A percentile compares a stretch with the other conserved stretches of the same genome.
Evolutionary conservation across 2,329 filamentous ascomycete species (phyloP).

Genomic region (Rhinocladiella similis): DNA sequence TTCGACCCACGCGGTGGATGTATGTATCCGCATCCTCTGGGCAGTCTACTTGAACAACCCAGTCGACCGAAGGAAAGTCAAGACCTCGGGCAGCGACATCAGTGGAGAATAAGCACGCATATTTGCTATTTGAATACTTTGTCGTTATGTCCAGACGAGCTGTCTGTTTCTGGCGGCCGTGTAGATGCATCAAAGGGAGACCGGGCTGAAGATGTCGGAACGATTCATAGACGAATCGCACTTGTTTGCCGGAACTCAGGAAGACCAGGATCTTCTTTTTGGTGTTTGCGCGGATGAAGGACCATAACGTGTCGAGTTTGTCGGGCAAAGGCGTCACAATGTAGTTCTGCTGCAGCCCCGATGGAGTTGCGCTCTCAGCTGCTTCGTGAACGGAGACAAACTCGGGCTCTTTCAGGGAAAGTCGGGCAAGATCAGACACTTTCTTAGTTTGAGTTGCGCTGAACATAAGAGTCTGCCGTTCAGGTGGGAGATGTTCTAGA

Average conservation of each 20-base stretch:
- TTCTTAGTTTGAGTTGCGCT: constrained; percentile 94
- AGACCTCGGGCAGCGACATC: constrained; percentile 92
- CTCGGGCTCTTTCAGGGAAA: constrained; percentile 87
- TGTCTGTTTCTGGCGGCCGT: constrained; percentile 89
- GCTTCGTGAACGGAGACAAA: constrained; percentile 93
- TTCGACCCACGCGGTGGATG: constrained; percentile 92
- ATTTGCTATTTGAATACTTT: constrained; percentile 76
- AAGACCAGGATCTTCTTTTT: constrained; percentile 97
- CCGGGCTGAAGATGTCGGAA: constrained; percentile 93
- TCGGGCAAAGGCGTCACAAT: constrained; percentile 80
- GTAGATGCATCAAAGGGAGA: constrained; percentile 87
- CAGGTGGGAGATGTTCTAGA: constrained; percentile 81
- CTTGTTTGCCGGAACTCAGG: constrained; percentile 91
- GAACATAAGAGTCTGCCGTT: constrained; percentile 90
- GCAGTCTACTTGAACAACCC: constrained; percentile 98
- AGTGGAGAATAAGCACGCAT: constrained; percentile 89
- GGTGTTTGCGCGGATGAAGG: constrained; percentile 86
- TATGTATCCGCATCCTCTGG: constrained; percentile 97
- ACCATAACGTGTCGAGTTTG: constrained; percentile 89
- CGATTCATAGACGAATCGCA: constrained; percentile 91
- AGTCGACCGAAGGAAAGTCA: constrained; percentile 95
- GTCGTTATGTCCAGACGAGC: constrained; percentile 84
- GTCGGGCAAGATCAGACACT: constrained; percentile 84
- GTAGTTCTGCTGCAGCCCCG: constrained; percentile 86
- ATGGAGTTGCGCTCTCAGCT: constrained; percentile 75